These are phyloP conservation scores for Trichosporon sp. DNA, from an alignment of 1,284 basidiomycete species.

Conservation along the genomic window DNA sequence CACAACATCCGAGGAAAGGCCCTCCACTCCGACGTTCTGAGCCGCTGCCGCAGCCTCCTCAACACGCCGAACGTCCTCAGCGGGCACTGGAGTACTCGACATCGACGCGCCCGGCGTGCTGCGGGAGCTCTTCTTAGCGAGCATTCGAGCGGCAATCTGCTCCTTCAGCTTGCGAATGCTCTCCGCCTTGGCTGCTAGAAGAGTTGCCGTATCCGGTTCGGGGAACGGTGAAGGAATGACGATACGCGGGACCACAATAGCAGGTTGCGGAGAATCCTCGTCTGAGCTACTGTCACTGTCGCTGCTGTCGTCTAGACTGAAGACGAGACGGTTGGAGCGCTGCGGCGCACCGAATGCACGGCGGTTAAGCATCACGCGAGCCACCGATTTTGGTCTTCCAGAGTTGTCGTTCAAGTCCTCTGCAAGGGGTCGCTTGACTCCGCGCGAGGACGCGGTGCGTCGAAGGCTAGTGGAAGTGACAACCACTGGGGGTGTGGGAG, in stretches of 20 bases:
- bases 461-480: constrained; percentile 22
- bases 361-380: constrained; percentile 29
- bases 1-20: constrained; percentile 21
- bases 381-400: constrained; percentile 24
- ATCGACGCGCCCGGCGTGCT: background rate
- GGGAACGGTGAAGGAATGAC: constrained; percentile 26
- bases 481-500: constrained; percentile 14
- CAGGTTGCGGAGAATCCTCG: constrained; percentile 22
- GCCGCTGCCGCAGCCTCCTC: constrained; percentile 23
- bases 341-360: constrained; percentile 38
- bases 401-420: constrained; percentile 48
- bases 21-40: constrained; percentile 19
- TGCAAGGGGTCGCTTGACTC: constrained; percentile 44
- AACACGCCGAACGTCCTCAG: constrained; percentile 3
- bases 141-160: constrained; percentile 42
- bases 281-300: constrained; percentile 34
- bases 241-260: constrained; percentile 22
- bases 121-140: constrained; percentile 26
- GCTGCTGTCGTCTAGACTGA: constrained; percentile 41
- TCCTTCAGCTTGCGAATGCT: constrained; percentile 45
- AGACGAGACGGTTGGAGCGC: constrained; percentile 32
- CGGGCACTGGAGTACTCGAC: background rate
- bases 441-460: constrained; percentile 29
- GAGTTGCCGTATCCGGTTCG: constrained; percentile 27
- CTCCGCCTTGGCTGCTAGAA: constrained; percentile 43